phyloP scores from a whole-genome alignment of 2,329 filamentous ascomycete genomes.

The Penicillium sclerotiorum region DNA sequence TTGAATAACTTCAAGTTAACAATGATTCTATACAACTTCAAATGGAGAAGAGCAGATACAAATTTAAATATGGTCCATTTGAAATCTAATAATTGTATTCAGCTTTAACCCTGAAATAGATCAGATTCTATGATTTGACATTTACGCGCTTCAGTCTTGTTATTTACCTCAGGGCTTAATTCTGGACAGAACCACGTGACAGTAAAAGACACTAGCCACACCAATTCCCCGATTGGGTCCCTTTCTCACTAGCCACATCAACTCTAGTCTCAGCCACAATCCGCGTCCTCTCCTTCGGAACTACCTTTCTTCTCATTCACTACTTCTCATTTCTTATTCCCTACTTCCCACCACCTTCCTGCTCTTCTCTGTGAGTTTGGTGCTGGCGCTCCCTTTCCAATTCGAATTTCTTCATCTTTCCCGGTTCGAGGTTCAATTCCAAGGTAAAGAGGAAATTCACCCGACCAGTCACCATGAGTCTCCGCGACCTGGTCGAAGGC shows the following conservation, averaged over 20 bases:
- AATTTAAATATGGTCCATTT: no score
- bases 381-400: not conserved
- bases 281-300: slow-evolving; percentile 24
- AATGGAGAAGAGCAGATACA: no score
- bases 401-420: slow-evolving; percentile 5
- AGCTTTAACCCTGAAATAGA: no score
- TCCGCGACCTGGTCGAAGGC: slow-evolving; percentile 72
- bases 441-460: slow-evolving; percentile 19
- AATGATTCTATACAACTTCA: no score
- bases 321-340: slow-evolving; percentile 9
- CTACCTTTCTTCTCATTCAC: slow-evolving; percentile 15
- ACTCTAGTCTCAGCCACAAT: slow-evolving; percentile 23
- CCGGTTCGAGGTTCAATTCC: slow-evolving; percentile 10
- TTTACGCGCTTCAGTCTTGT: no score
- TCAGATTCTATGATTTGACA: no score
- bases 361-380: slow-evolving; percentile 9
- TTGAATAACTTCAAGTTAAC: no score
- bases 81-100: no score
- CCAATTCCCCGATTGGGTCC: no score
- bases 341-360: slow-evolving; percentile 1
- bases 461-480: slow-evolving; percentile 56
- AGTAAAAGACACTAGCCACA: not conserved
- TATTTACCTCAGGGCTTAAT: no score
- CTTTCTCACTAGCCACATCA: not conserved
- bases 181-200: no score